These are phyloP conservation scores for Metschnikowia kofuensis DNA, from an alignment of 805 yeast species.

Conservation along the genomic window DNA sequence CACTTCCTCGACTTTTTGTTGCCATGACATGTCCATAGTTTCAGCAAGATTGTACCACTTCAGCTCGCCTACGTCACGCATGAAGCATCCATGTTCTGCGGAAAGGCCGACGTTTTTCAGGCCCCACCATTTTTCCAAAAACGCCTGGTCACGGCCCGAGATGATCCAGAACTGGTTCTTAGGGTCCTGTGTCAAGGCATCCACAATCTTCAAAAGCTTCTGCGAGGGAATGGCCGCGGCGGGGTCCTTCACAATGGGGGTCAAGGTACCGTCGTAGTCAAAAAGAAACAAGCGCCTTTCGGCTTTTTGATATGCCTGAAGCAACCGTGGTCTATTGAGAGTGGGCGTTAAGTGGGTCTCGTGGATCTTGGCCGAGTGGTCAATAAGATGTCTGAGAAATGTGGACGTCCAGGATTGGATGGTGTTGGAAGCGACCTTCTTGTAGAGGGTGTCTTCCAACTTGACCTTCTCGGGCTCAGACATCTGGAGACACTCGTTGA, in stretches of 20 bases:
- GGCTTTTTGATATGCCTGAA: conserved; percentile 58
- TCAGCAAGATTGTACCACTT: conserved; percentile 86
- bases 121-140: conserved; percentile 88
- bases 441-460: conserved; percentile 54
- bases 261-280: conserved; percentile 96
- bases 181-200: conserved; percentile 66
- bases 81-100: conserved; percentile 97
- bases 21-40: conserved; percentile 91
- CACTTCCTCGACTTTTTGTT: conserved; percentile 69
- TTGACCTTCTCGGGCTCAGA: conserved; percentile 41
- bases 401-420: conserved; percentile 77
- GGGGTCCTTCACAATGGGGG: conserved; percentile 95
- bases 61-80: conserved; percentile 63
- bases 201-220: conserved; percentile 57
- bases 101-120: conserved; percentile 70
- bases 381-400: conserved; percentile 51
- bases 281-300: conserved; percentile 75
- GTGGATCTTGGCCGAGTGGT: conserved; percentile 36
- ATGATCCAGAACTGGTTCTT: conserved; percentile 90
- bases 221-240: conserved; percentile 96
- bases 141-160: conserved; percentile 90
- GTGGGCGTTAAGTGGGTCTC: conserved; percentile 63
- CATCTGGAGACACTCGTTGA: conserved; percentile 65
- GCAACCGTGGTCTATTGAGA: conserved; percentile 65
- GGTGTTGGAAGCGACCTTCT: conserved; percentile 65